Evolutionary conservation across 1,139 yeast species (phyloP).

Genomic region (Yamadazyma sp.): DNA sequence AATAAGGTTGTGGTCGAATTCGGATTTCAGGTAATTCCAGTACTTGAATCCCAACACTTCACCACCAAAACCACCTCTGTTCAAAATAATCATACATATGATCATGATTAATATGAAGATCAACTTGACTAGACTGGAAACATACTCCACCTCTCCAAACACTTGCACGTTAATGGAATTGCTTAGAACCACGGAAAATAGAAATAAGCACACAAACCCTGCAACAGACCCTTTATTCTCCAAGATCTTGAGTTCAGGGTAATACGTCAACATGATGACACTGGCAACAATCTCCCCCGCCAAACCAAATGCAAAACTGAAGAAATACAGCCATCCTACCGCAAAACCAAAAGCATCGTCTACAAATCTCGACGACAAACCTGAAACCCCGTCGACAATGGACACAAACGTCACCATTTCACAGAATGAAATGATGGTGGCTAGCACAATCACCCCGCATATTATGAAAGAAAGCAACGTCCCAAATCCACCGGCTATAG

Average conservation of each 20-base stretch:
- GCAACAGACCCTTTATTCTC: slow-evolving; percentile 48
- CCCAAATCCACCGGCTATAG: slow-evolving; percentile 83
- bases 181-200: slow-evolving; percentile 46
- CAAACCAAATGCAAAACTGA: slow-evolving; percentile 68
- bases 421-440: slow-evolving; percentile 74
- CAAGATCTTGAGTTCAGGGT: slow-evolving; percentile 51
- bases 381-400: slow-evolving; percentile 76
- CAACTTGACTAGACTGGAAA: slow-evolving; percentile 61
- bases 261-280: slow-evolving; percentile 70
- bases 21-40: slow-evolving; percentile 59
- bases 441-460: slow-evolving; percentile 65
- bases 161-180: slow-evolving; percentile 69
- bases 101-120: slow-evolving; percentile 54
- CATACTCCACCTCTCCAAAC: slow-evolving; percentile 75
- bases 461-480: slow-evolving; percentile 67
- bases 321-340: slow-evolving; percentile 75
- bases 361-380: slow-evolving; percentile 73
- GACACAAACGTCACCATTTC: slow-evolving; percentile 88
- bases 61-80: slow-evolving; percentile 51
- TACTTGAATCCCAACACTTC: slow-evolving; percentile 59
- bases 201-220: slow-evolving; percentile 66
- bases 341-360: slow-evolving; percentile 88
- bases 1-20: slow-evolving; percentile 45
- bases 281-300: slow-evolving; percentile 84
- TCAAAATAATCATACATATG: slow-evolving; percentile 63